Percentiles rank a stretch among this genome's conserved stretches.
Evolutionary conservation across 345 rosid species (phyloP).

Genomic region (Camelina sativa): DNA sequence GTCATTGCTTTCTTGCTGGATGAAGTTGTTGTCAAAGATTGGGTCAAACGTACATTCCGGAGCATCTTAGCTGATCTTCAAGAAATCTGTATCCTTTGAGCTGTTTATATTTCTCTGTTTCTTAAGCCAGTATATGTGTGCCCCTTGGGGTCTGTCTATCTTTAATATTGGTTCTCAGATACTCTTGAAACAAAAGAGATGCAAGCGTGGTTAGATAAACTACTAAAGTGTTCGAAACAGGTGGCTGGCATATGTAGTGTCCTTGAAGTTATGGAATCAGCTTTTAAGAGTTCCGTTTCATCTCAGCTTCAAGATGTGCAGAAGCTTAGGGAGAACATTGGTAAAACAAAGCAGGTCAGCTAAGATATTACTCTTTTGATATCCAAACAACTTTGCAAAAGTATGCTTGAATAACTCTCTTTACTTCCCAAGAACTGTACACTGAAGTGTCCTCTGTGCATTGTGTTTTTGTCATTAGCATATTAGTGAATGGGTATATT

Average conservation of each 20-base stretch:
- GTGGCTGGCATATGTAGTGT: slow-evolving; percentile 73
- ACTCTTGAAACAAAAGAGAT: slow-evolving; percentile 63
- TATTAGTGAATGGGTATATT: slow-evolving; percentile 12
- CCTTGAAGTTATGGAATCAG: slow-evolving; percentile 83
- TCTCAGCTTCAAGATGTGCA: slow-evolving; percentile 79
- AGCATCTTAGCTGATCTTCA: slow-evolving; percentile 64
- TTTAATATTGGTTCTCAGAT: slow-evolving; percentile 65
- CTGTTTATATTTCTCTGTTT: slow-evolving; percentile 34
- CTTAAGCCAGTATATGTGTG: slow-evolving; percentile 6
- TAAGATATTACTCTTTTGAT: background rate
- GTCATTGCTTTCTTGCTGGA: slow-evolving; percentile 94
- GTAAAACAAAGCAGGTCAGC: slow-evolving; percentile 89
- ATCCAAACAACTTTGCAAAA: slow-evolving; percentile 9
- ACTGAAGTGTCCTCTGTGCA: background rate
- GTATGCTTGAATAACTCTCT: slow-evolving; percentile 9
- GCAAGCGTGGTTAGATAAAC: slow-evolving; percentile 57
- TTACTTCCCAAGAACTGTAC: slow-evolving; percentile 1
- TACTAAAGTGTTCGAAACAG: slow-evolving; percentile 59
- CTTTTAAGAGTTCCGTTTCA: slow-evolving; percentile 76
- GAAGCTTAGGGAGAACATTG: slow-evolving; percentile 73
- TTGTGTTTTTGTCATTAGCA: slow-evolving; percentile 6
- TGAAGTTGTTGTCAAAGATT: slow-evolving; percentile 98
- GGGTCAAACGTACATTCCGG: slow-evolving; percentile 86
- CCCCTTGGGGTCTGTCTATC: slow-evolving; percentile 36
- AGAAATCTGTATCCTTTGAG: slow-evolving; percentile 80